A percentile compares a stretch with the other conserved stretches of the same genome.
phyloP scores from a whole-genome alignment of 768 basidiomycete genomes.

The Tulasnella sp. region DNA sequence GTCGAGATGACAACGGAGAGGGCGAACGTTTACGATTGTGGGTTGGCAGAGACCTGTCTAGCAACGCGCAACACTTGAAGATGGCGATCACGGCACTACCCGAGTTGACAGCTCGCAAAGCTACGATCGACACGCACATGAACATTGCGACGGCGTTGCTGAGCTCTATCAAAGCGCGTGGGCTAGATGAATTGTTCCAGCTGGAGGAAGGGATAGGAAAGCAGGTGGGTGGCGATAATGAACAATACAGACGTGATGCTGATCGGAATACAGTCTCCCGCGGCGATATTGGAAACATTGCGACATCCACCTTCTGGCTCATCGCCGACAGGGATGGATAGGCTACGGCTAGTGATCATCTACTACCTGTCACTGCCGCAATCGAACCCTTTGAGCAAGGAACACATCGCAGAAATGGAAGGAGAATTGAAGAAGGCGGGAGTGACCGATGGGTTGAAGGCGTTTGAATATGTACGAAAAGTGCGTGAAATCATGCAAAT shows the following conservation, averaged over 20 bases:
- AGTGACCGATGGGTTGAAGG: conserved; percentile 43
- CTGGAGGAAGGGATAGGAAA: conserved; percentile 83
- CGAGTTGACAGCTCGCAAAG: conserved; percentile 91
- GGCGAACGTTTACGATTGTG: not conserved
- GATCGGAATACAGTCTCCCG: conserved; percentile 42
- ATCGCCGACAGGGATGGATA: conserved; percentile 62
- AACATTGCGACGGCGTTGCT: conserved; percentile 93
- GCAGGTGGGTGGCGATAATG: conserved; percentile 39
- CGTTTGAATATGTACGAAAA: conserved; percentile 76
- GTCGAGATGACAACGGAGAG: conserved; percentile 22
- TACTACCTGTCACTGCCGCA: conserved; percentile 62
- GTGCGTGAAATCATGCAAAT: conserved; percentile 84
- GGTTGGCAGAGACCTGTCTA: conserved; percentile 61
- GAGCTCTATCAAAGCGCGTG: conserved; percentile 89
- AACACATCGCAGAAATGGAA: conserved; percentile 80
- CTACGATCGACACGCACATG: conserved; percentile 96
- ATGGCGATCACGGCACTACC: conserved; percentile 95
- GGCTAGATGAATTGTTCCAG: conserved; percentile 94
- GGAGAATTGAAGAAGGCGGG: conserved; percentile 73
- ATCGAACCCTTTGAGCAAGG: conserved; percentile 70
- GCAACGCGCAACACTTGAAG: conserved; percentile 89
- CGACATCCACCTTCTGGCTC: conserved; percentile 42
- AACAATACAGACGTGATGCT: not conserved
- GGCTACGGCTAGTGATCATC: conserved; percentile 86
- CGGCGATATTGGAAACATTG: conserved; percentile 76